Percentiles rank a stretch among this genome's conserved stretches.
These are phyloP conservation scores for Blastomyces percursus DNA, from an alignment of 2,329 filamentous ascomycete genomes.

Conservation along the genomic window DNA sequence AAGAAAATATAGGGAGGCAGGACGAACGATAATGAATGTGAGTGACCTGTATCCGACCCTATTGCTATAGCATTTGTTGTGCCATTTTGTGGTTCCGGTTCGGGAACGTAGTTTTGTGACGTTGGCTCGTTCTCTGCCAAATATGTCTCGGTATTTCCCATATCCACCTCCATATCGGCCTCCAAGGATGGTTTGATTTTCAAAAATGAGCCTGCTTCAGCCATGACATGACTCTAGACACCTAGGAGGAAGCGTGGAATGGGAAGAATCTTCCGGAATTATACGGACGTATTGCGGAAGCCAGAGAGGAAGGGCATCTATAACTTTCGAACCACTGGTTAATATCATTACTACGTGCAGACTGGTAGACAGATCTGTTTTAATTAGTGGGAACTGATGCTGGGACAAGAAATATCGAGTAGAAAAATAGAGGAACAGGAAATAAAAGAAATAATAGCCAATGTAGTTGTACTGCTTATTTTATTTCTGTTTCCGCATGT, in stretches of 20 bases:
- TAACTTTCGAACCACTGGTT: not conserved
- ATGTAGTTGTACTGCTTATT: not conserved
- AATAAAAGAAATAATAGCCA: not conserved
- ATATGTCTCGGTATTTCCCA: not conserved
- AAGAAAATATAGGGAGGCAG: not conserved
- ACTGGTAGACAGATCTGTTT: not conserved
- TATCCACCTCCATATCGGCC: conserved; percentile 1
- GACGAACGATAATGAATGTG: conserved; percentile 4
- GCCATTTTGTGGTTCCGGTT: not conserved
- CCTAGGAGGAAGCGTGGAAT: not conserved
- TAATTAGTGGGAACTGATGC: not conserved
- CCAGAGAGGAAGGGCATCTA: not conserved
- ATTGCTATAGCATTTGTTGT: not conserved
- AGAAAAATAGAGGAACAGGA: not conserved
- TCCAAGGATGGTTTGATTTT: not conserved
- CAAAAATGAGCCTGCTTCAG: not conserved
- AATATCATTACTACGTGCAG: not conserved
- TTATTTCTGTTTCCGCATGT: not conserved
- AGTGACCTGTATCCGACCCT: not conserved
- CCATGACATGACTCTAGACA: conserved; percentile 1
- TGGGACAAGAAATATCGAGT: not conserved
- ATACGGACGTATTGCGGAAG: not conserved
- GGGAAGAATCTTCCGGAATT: not conserved
- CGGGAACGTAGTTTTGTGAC: not conserved
- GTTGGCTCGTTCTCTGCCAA: not conserved